A percentile compares a stretch with the other conserved stretches of the same genome.
Evolutionary conservation across 164 flowering plant species (phyloP).

Genomic region (Chloranthus sessilifolius): DNA sequence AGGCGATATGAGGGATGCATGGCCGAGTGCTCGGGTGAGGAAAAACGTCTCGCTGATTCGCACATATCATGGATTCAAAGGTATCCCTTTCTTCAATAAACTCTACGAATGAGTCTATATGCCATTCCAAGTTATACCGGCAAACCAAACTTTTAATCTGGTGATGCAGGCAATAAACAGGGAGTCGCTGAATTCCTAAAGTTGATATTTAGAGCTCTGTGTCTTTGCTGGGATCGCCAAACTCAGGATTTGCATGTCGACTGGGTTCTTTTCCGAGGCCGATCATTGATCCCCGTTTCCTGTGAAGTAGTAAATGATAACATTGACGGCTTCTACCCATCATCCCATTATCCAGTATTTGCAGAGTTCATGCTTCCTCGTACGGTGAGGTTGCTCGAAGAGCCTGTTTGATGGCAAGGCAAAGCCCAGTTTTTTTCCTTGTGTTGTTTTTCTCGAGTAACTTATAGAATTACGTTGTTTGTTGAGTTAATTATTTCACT

Average conservation of each 20-base stretch:
- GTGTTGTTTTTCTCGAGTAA: no score
- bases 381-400: conserved; percentile 59
- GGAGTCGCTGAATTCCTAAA: conserved; percentile 79
- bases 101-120: no score
- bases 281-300: conserved; percentile 70
- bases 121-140: neutral
- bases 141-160: conserved; percentile 1
- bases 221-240: conserved; percentile 99
- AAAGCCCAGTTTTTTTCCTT: no score
- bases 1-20: conserved; percentile 97
- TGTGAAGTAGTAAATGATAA: conserved; percentile 84
- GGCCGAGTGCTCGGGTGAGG: conserved; percentile 90
- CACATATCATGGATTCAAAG: conserved; percentile 95
- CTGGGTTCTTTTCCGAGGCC: conserved; percentile 90
- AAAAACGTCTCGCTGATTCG: conserved; percentile 80
- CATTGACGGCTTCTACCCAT: conserved; percentile 79
- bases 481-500: no score
- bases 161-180: conserved; percentile 72
- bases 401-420: conserved; percentile 23
- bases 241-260: conserved; percentile 92
- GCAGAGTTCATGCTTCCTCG: conserved; percentile 93
- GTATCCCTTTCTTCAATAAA: no score
- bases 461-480: no score
- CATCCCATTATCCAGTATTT: conserved; percentile 87
- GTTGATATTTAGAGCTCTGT: conserved; percentile 80